Conservation (phyloP, 2,329 filamentous ascomycete species). For the Gremmenia infestans region DNA sequence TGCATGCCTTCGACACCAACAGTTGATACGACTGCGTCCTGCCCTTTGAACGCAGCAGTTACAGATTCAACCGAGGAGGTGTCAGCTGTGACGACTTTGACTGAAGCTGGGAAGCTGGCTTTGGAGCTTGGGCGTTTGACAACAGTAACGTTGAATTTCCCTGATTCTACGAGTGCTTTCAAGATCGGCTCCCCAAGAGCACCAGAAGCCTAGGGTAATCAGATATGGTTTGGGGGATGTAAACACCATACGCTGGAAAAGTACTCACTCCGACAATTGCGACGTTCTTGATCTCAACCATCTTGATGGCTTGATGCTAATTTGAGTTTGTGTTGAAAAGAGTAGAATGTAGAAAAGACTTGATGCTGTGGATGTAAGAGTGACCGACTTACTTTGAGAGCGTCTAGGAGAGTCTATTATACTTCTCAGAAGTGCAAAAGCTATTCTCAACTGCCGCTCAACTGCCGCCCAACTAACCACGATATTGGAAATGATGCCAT, state of each 20-base stretch:
- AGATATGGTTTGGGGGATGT: not conserved
- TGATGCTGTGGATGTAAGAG: not conserved
- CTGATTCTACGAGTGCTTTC: constrained; percentile 20
- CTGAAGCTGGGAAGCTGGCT: constrained; percentile 23
- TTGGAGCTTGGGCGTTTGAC: constrained; percentile 38
- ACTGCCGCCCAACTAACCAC: no score
- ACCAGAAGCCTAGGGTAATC: constrained; percentile 19
- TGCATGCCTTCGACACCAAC: constrained; percentile 34
- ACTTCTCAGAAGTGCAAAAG: no score
- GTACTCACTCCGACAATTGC: constrained; percentile 21
- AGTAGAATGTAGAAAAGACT: not conserved
- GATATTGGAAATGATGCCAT: no score
- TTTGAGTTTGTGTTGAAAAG: not conserved
- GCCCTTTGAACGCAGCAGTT: constrained; percentile 44
- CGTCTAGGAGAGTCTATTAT: not conserved
- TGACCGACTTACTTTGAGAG: not conserved
- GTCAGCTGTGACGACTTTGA: constrained; percentile 42
- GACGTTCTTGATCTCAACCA: constrained; percentile 26
- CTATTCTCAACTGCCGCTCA: no score
- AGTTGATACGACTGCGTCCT: constrained; percentile 54
- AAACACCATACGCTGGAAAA: not conserved
- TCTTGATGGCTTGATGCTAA: constrained; percentile 6
- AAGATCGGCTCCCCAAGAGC: constrained; percentile 23
- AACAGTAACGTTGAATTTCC: constrained; percentile 42
- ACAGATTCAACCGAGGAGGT: constrained; percentile 40